A percentile compares a stretch with the other conserved stretches of the same genome.
These are phyloP conservation scores for Dillenia turbinata DNA, from an alignment of 164 flowering plant genomes.

Conservation along the genomic window DNA sequence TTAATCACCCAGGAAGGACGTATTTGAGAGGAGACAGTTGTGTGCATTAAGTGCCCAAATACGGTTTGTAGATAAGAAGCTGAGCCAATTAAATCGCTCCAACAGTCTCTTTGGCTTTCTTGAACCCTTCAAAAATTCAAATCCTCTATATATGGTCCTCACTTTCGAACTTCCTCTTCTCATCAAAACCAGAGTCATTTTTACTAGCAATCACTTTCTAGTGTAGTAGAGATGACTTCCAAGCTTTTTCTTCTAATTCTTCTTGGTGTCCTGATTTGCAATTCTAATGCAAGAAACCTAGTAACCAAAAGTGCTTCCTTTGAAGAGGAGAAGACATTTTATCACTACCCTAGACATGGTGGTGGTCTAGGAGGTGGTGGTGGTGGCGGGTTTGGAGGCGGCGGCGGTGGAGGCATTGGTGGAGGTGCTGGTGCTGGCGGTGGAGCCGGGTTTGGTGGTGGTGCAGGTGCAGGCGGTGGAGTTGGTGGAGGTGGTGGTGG, in stretches of 20 bases:
- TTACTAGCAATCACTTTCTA: neutral
- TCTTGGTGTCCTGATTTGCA: constrained; percentile 27
- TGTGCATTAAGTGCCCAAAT: constrained; percentile 7
- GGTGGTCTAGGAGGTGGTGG: constrained; percentile 24
- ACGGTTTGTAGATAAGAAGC: constrained; percentile 15
- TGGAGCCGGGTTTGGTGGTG: constrained; percentile 21
- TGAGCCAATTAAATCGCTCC: constrained; percentile 4
- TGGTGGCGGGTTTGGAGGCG: constrained; percentile 17
- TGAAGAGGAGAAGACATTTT: constrained; percentile 24
- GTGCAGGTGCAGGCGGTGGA: constrained; percentile 19
- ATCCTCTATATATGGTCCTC: constrained; percentile 8
- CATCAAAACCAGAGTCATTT: neutral
- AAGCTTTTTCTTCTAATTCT: constrained; percentile 28
- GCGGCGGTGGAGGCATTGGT: constrained; percentile 11
- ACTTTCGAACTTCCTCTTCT: constrained; percentile 3
- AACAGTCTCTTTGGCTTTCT: neutral
- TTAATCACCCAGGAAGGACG: neutral
- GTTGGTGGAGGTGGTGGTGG: constrained; percentile 22
- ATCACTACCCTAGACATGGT: constrained; percentile 10
- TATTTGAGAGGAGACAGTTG: constrained; percentile 4
- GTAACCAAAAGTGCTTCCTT: constrained; percentile 10
- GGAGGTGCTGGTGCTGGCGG: constrained; percentile 22
- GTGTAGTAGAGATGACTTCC: constrained; percentile 8
- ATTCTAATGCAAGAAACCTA: constrained; percentile 24
- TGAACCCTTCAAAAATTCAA: too few relatives aligned